Conservation (phyloP, 352 stramenopile genomes). For the Plasmopara viticola region DNA sequence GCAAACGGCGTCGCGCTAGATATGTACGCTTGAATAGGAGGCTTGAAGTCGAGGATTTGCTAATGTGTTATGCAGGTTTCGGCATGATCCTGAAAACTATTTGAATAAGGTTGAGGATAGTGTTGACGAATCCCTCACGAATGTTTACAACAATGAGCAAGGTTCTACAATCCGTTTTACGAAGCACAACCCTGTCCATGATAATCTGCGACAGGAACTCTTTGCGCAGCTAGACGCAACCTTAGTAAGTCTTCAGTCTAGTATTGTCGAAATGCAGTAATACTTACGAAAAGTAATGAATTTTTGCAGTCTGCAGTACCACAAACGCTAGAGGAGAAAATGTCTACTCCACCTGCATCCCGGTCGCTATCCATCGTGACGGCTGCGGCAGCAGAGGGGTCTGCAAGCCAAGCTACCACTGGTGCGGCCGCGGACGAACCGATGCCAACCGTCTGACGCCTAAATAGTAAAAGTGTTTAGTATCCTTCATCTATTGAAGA, state of each 20-base stretch:
- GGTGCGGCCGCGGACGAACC: slow-evolving; percentile 25
- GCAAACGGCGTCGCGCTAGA: slow-evolving; percentile 85
- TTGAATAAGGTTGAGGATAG: slow-evolving; percentile 86
- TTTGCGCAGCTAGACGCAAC: slow-evolving; percentile 57
- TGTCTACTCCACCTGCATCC: slow-evolving; percentile 22
- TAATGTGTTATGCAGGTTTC: slow-evolving; percentile 41
- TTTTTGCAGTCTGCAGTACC: slow-evolving; percentile 7
- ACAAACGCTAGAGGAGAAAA: slow-evolving; percentile 34
- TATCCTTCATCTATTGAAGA: no score
- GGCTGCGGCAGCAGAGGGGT: slow-evolving; percentile 26
- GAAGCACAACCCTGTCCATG: slow-evolving; percentile 74
- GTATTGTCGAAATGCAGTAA: not conserved
- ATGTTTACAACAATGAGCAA: slow-evolving; percentile 90
- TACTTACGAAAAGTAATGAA: not conserved
- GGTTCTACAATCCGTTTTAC: slow-evolving; percentile 86
- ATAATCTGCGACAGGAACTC: slow-evolving; percentile 73
- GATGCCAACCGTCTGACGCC: slow-evolving; percentile 28
- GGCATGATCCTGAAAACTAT: slow-evolving; percentile 82
- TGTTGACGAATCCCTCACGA: slow-evolving; percentile 91
- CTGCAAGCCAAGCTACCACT: slow-evolving; percentile 13
- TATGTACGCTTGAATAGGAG: slow-evolving; percentile 51
- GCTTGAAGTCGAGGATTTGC: not conserved
- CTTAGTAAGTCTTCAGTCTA: slow-evolving; percentile 9
- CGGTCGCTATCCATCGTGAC: slow-evolving; percentile 36
- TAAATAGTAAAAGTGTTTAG: slow-evolving; percentile 6